Conservation (phyloP, 805 yeast species). For the Saturnispora gosingensis region DNA sequence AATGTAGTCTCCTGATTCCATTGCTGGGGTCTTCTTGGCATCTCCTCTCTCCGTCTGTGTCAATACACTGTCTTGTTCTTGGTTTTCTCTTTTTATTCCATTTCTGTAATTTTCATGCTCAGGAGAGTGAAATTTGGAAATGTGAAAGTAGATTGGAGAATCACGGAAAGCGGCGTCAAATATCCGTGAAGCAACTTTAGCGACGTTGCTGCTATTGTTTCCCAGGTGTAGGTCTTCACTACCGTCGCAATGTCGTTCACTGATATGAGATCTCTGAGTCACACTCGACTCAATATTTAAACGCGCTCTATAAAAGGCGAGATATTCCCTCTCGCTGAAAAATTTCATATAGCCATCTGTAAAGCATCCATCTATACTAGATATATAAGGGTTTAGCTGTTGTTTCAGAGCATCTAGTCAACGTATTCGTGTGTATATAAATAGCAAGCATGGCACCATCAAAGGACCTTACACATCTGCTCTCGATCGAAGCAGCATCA, state of each 20-base stretch:
- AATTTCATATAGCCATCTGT: no score
- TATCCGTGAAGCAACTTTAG: background rate
- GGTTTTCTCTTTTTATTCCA: background rate
- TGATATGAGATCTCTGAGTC: background rate
- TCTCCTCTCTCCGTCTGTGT: background rate
- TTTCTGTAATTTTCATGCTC: background rate
- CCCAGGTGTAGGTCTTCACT: no score
- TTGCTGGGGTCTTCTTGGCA: background rate
- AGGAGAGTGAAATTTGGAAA: background rate
- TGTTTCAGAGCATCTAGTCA: background rate
- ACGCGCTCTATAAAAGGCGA: background rate
- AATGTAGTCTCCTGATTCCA: no score
- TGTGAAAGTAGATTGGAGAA: background rate
- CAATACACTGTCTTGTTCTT: background rate
- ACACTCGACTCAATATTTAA: background rate
- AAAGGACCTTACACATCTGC: conserved; percentile 64
- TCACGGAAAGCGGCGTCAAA: background rate
- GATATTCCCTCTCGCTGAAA: background rate
- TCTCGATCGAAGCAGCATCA: conserved; percentile 68
- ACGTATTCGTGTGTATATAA: background rate
- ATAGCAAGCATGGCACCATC: conserved; percentile 23
- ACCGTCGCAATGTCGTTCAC: background rate
- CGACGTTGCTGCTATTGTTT: no score
- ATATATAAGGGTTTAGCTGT: background rate
- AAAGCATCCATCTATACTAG: background rate